These are phyloP conservation scores for Rhizodiscina lignyota DNA, from an alignment of 495 filamentous ascomycete genomes.

Conservation along the genomic window DNA sequence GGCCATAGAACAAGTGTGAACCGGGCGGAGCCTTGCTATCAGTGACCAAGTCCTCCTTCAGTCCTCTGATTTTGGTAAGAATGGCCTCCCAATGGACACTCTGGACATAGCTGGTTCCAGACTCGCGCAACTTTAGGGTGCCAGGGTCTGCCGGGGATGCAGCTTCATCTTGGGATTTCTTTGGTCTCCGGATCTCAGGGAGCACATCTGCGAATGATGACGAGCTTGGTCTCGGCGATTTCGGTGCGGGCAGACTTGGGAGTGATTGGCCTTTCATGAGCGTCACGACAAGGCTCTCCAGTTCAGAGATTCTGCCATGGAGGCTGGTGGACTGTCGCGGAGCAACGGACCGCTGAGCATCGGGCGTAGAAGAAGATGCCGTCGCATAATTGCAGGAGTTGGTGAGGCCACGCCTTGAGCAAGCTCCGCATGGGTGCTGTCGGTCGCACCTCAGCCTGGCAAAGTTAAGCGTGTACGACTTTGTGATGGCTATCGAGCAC, in stretches of 20 bases:
- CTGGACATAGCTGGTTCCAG: constrained; percentile 75
- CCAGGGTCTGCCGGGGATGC: constrained; percentile 57
- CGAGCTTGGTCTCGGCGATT: constrained; percentile 34
- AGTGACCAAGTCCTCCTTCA: constrained; percentile 21
- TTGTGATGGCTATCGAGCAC: constrained; percentile 2
- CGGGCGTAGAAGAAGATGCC: too few species aligned
- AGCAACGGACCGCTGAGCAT: too few species aligned
- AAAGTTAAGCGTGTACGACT: constrained; percentile 2
- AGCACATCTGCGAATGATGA: constrained; percentile 20
- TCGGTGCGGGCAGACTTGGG: constrained; percentile 29
- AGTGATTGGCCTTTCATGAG: constrained; percentile 39
- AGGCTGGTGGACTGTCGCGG: constrained; percentile 40
- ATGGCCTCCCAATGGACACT: constrained; percentile 84
- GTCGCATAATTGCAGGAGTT: constrained; percentile 16
- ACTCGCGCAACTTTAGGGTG: constrained; percentile 66
- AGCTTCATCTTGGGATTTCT: constrained; percentile 52
- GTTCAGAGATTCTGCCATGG: constrained; percentile 19
- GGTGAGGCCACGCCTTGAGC: constrained; percentile 17
- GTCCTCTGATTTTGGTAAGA: constrained; percentile 49
- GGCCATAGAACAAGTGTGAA: constrained; percentile 54
- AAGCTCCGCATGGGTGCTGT: constrained; percentile 21
- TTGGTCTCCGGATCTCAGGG: constrained; percentile 39
- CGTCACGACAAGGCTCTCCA: constrained; percentile 15
- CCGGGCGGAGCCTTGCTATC: constrained; percentile 21
- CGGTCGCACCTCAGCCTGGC: constrained; percentile 30